Evolutionary conservation across 371 early-diverging fungal species (phyloP), one percentile per base, ranked within the genome.

Genomic region (Synchytrium microbalum): DNA sequence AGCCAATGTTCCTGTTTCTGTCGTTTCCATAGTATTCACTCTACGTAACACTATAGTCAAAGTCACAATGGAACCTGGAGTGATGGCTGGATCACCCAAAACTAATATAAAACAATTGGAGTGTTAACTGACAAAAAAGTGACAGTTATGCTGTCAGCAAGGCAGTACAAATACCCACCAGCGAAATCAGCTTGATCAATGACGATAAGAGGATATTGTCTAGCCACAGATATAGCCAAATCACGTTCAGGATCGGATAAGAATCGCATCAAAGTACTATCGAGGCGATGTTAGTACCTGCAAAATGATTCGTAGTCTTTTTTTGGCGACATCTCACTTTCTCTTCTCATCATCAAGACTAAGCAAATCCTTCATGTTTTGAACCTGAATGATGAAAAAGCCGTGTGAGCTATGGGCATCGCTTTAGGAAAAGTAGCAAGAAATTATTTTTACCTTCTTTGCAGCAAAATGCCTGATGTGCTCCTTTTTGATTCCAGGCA

Each of bases 221-320:
- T 76, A 52, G 92, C 92, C 25, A 89, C 87, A 58, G 79, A 80
- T 60, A 90, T 69, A 16, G 86, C 73, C 69, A 87, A 85, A 54
- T 86, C 80, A 60, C 82, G 83, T 71, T 92, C 77, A 56, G 84
- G 72, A 32, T 79, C 71, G 58, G 77, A 57, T 14, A 84, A 58
- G 24, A 75, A 64, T 10, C 72, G 57, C 64, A 90, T 75, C 38
- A 91, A 69, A 54, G 62, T 67, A 29, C 52, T 54, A 38, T n/a
- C n/a, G n/a, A n/a, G n/a, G n/a, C n/a, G n/a, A n/a, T n/a, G n/a
- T n/a, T n/a, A n/a, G n/a, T n/a, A n/a, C n/a, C n/a, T n/a, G n/a
- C n/a, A n/a, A n/a, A n/a, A n/a, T n/a, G n/a, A n/a, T n/a, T n/a
- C n/a, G n/a, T n/a, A n/a, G n/a, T n/a, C n/a, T n/a, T n/a, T n/a